A percentile compares a stretch with the other conserved stretches of the same genome.
Conservation (phyloP, 75 land plant species). For the Picea glauca region DNA sequence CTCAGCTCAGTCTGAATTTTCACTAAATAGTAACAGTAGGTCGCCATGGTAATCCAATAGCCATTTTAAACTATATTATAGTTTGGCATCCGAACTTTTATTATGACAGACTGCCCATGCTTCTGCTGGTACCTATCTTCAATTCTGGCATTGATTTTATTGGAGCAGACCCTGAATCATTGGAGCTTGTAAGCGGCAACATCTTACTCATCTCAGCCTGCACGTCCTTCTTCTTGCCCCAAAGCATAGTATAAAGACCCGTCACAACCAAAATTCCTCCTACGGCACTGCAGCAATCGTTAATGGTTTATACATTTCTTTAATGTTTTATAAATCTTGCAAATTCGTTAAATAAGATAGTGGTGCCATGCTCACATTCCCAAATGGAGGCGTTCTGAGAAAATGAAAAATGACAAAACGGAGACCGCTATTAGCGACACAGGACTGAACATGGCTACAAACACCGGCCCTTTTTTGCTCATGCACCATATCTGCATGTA, state of each 20-base stretch:
- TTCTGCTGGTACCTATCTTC: too few relatives aligned
- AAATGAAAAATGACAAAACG: conserved; percentile 41
- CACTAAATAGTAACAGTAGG: too few relatives aligned
- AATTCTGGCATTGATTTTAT: too few relatives aligned
- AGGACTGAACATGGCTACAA: conserved; percentile 61
- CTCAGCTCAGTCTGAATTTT: too few relatives aligned
- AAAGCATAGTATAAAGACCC: conserved; percentile 42
- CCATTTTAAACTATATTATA: too few relatives aligned
- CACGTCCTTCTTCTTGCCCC: conserved; percentile 35
- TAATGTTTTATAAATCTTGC: neutral
- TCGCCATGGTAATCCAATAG: too few relatives aligned
- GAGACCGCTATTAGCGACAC: conserved; percentile 56
- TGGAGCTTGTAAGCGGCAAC: neutral
- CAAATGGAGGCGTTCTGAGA: conserved; percentile 54
- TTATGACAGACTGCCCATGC: too few relatives aligned
- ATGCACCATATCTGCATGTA: conserved; percentile 72
- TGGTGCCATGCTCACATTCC: conserved; percentile 49
- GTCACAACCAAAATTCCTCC: conserved; percentile 33
- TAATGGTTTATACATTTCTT: neutral
- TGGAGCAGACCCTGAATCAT: too few relatives aligned
- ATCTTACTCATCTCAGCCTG: neutral
- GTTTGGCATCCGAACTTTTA: too few relatives aligned
- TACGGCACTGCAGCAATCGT: conserved; percentile 19
- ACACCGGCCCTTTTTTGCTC: conserved; percentile 70
- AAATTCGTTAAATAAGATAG: neutral